phyloP scores from a whole-genome alignment of 2,329 filamentous ascomycete genomes.

The Piedraia hortae region DNA sequence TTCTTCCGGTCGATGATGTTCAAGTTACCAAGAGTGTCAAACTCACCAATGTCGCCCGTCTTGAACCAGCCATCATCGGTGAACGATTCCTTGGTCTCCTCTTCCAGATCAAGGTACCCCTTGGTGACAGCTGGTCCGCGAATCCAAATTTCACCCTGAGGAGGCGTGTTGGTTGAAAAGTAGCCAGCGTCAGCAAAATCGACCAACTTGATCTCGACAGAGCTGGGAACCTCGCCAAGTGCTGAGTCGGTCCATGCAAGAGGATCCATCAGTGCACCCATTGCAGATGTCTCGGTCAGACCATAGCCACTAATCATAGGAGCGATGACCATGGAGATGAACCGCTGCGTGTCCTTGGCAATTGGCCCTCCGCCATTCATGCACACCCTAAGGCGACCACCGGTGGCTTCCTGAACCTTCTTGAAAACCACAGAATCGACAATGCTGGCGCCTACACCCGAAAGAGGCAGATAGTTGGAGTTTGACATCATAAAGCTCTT shows the following conservation, averaged over 20 bases:
- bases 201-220: constrained; percentile 72
- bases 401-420: constrained; percentile 72
- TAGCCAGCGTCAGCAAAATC: constrained; percentile 79
- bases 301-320: constrained; percentile 92
- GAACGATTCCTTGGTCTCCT: constrained; percentile 53
- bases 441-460: constrained; percentile 27
- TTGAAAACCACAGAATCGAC: constrained; percentile 71
- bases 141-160: constrained; percentile 83
- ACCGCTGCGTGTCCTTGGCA: constrained; percentile 61
- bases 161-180: constrained; percentile 40
- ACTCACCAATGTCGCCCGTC: constrained; percentile 86
- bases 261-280: constrained; percentile 58
- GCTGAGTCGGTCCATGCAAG: constrained; percentile 54
- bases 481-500: constrained; percentile 30
- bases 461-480: constrained; percentile 21
- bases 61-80: constrained; percentile 86
- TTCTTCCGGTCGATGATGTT: constrained; percentile 88
- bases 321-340: constrained; percentile 73
- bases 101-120: constrained; percentile 61
- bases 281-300: constrained; percentile 58
- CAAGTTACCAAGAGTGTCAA: constrained; percentile 52
- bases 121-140: constrained; percentile 47
- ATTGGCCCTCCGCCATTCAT: constrained; percentile 89
- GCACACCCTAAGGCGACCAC: constrained; percentile 63
- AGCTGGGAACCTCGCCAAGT: constrained; percentile 51